Evolutionary conservation across 2,329 filamentous ascomycete species (phyloP).

Genomic region (Tympanopsis confertula): DNA sequence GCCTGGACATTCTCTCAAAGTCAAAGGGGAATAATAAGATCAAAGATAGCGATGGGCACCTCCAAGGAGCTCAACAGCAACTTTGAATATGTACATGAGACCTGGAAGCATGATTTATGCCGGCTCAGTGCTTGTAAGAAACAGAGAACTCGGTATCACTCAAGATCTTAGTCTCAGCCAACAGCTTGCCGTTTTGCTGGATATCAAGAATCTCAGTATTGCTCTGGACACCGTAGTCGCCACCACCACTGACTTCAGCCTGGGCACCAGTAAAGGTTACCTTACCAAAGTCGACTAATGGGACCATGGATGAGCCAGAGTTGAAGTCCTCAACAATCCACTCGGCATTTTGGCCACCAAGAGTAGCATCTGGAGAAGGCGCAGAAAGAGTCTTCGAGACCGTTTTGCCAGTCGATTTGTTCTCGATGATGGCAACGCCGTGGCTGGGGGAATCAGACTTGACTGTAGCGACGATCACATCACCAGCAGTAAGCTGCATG

Average conservation of each 20-base stretch:
- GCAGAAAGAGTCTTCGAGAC: background rate
- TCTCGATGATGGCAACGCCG: background rate
- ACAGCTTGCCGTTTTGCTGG: background rate
- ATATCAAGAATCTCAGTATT: background rate
- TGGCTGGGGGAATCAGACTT: background rate
- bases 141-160: background rate
- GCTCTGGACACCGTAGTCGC: no score
- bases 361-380: background rate
- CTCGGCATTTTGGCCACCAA: background rate
- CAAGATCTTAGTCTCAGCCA: background rate
- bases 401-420: background rate
- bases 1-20: no score
- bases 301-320: background rate
- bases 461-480: background rate
- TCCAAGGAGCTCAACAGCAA: no score
- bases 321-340: slow-evolving; percentile 1
- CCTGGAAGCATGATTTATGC: no score
- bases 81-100: no score
- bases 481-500: slow-evolving; percentile 6
- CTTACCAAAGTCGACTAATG: background rate
- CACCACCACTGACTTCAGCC: no score
- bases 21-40: no score
- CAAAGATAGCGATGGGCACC: no score
- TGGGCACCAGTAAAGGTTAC: background rate
- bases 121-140: no score